Evolutionary conservation across 2,329 filamentous ascomycete species (phyloP).

Genomic region (Colletotrichum costaricense): DNA sequence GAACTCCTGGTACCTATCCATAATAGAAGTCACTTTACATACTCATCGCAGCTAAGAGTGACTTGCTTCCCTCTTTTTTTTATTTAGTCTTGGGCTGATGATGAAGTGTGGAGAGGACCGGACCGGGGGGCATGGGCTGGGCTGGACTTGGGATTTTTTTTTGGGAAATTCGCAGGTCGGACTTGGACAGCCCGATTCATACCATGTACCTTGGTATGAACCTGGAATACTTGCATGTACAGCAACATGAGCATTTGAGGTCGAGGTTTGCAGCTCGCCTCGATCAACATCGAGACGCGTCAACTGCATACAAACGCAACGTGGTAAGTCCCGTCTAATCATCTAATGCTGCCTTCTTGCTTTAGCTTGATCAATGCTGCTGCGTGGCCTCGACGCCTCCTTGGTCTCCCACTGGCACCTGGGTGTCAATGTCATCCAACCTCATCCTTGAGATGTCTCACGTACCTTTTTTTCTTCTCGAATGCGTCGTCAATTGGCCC

Average conservation of each 20-base stretch:
- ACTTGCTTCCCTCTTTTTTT: neutral
- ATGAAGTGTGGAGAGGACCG: slow-evolving; percentile 27
- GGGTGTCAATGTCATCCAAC: neutral
- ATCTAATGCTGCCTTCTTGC: neutral
- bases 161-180: neutral
- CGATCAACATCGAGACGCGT: neutral
- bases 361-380: neutral
- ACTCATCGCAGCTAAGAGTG: neutral
- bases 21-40: neutral
- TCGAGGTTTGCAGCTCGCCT: too few species aligned
- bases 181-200: neutral
- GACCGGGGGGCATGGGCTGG: slow-evolving; percentile 11
- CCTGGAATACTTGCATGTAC: too few species aligned
- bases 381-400: neutral
- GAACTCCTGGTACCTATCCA: neutral
- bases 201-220: neutral
- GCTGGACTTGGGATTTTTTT: neutral
- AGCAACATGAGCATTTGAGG: too few species aligned
- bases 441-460: slow-evolving; percentile 5
- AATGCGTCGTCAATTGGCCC: slow-evolving; percentile 20
- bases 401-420: neutral
- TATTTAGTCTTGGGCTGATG: slow-evolving; percentile 7
- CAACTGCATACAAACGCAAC: neutral
- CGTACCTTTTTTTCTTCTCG: neutral
- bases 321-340: neutral